phyloP scores from a whole-genome alignment of 345 rosid genomes.

The Litchi chinensis region DNA sequence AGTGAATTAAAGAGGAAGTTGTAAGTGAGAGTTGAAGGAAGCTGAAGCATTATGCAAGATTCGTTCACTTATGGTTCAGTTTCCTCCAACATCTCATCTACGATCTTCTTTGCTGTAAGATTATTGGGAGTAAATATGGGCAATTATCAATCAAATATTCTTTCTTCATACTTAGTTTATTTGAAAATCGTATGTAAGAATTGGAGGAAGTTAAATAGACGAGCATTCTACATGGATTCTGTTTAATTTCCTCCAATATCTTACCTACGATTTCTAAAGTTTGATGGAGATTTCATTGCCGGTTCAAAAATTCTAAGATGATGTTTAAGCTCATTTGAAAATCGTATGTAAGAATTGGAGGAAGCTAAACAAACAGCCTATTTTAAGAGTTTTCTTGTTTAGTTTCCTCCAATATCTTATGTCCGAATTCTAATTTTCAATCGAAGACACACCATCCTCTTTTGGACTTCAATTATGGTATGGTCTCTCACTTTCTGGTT shows the following conservation, averaged over 20 bases:
- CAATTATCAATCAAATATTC: not conserved
- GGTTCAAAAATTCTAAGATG: not conserved
- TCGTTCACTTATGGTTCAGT: not conserved
- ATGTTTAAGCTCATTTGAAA: not conserved
- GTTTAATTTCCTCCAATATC: slow-evolving; percentile 30
- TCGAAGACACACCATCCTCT: not conserved
- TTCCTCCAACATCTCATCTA: slow-evolving; percentile 15
- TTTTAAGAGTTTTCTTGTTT: not conserved
- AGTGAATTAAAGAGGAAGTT: not conserved
- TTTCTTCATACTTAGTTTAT: not conserved
- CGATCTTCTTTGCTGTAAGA: not conserved
- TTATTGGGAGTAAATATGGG: not conserved
- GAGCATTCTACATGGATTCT: not conserved
- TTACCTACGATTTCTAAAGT: slow-evolving; percentile 11
- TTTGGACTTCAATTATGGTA: not conserved
- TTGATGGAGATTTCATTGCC: not conserved
- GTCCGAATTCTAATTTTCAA: slow-evolving; percentile 2
- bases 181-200: slow-evolving; percentile 5
- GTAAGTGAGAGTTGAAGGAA: slow-evolving; percentile 17
- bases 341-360: slow-evolving; percentile 19
- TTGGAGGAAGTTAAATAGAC: slow-evolving; percentile 18
- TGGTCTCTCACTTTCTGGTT: not conserved
- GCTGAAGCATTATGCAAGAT: not conserved
- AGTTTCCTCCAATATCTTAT: slow-evolving; percentile 30
- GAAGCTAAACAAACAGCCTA: not conserved